Evolutionary conservation across 345 rosid genomes (phyloP), one percentile per base, ranked within the genome.

Genomic region (Bruguiera parviflora): DNA sequence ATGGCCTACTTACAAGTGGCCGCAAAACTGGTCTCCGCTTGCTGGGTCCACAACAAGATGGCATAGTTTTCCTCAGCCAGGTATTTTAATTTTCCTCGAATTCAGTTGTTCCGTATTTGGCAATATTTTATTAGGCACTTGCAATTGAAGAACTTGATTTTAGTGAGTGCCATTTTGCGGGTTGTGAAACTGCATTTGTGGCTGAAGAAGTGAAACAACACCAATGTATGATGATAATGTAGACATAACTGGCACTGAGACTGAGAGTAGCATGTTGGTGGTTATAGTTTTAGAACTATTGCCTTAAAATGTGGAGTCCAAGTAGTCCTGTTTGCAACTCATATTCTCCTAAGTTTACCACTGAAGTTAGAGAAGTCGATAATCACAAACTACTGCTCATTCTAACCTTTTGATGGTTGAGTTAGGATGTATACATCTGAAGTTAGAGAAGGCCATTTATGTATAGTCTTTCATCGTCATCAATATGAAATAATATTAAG

Each of bases 61-160:
- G 97, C 75, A 73, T 87, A 4, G 96, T 87, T 64, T 83, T 92
- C 52, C 96, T 95, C 62, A 83, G 81, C 70, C 96, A 91, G 95
- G 98, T 91, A 70, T 73, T 43, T 43, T 43, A 0, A 33, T 33
- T 33, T 33, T 7, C 37, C 37, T 15, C 1, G 1, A 43, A 43
- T 43, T 43, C 16, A 43, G 1, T 43, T 13, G 18, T 13, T 43
- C 49, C 5, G 5, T 33, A 25, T 11, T 35, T 9, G 13, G 21
- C 21, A 53, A 8, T 2, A 31, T 39, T 10, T 11, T 19, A 15
- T 6, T 5, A 15, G 11, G 59, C 6, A 1, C 20, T 35, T 33
- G 22, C 53, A 56, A 11, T 68, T 39, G 22, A 20, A 29, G 25
- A 20, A 5, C 31, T 3, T 24, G 43, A 21, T 53, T 35, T 31